phyloP scores from a whole-genome alignment of 306 rosid species.

The Castanea sativa region DNA sequence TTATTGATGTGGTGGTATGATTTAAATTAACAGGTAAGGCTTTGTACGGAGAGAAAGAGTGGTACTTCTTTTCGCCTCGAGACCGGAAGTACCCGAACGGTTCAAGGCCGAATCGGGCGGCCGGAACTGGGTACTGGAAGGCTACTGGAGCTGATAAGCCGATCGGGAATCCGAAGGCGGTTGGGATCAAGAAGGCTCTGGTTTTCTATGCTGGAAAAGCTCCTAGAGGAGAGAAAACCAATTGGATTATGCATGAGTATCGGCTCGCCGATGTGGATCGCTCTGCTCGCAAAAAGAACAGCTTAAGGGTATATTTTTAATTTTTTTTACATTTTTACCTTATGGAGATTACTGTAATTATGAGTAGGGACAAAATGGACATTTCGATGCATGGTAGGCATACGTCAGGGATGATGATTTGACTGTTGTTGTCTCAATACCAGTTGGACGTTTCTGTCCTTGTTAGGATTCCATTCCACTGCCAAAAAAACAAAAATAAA shows the following conservation, averaged over 20 bases:
- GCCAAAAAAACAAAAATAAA: neutral
- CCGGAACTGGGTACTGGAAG: slow-evolving; percentile 95
- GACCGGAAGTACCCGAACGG: slow-evolving; percentile 96
- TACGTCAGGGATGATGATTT: neutral
- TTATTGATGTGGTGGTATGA: neutral
- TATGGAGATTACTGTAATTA: too few species aligned
- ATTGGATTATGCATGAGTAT: slow-evolving; percentile 99
- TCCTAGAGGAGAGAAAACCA: slow-evolving; percentile 85
- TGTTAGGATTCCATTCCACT: neutral
- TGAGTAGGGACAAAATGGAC: slow-evolving; percentile 13
- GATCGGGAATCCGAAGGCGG: slow-evolving; percentile 76
- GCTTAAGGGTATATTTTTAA: slow-evolving; percentile 59
- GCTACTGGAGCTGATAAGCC: slow-evolving; percentile 99
- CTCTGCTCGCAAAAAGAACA: slow-evolving; percentile 77
- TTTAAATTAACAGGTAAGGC: slow-evolving; percentile 45
- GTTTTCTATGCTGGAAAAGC: slow-evolving; percentile 94
- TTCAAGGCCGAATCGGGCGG: slow-evolving; percentile 95
- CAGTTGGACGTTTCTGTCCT: slow-evolving; percentile 16
- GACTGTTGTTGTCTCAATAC: neutral
- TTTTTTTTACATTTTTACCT: neutral
- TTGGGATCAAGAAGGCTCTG: slow-evolving; percentile 92
- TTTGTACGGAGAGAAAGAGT: slow-evolving; percentile 82
- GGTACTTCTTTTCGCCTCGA: slow-evolving; percentile 90
- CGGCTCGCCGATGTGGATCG: slow-evolving; percentile 96
- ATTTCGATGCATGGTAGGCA: slow-evolving; percentile 4